Percentiles rank a stretch among this genome's conserved stretches.
Evolutionary conservation across 768 basidiomycete genomes (phyloP).

Genomic region (Suillus plorans): DNA sequence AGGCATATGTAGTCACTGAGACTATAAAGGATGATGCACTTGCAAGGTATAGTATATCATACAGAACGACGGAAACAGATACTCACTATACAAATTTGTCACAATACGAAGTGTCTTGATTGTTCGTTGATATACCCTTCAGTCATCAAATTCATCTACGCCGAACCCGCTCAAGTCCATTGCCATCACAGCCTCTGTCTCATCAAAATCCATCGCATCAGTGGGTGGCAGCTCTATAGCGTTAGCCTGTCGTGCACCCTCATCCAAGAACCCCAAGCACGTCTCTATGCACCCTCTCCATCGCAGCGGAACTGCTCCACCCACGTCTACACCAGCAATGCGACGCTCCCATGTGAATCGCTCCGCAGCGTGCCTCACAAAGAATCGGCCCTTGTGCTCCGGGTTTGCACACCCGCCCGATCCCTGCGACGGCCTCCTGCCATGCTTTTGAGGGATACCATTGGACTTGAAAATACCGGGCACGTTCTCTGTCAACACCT

Average conservation of each 20-base stretch:
- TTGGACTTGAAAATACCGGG: slow-evolving; percentile 23
- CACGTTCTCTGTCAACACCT: slow-evolving; percentile 26
- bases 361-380: slow-evolving; percentile 59
- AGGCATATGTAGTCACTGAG: not conserved
- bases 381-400: slow-evolving; percentile 34
- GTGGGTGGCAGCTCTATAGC: not conserved
- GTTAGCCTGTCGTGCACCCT: not conserved
- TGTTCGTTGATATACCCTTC: not conserved
- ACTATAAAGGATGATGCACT: not conserved
- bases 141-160: slow-evolving; percentile 30
- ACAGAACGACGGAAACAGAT: not conserved
- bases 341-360: slow-evolving; percentile 62
- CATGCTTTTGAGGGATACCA: slow-evolving; percentile 15
- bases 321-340: slow-evolving; percentile 52
- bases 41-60: not conserved
- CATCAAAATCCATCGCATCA: slow-evolving; percentile 14
- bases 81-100: not conserved
- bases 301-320: slow-evolving; percentile 53
- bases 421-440: slow-evolving; percentile 22
- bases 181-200: slow-evolving; percentile 17
- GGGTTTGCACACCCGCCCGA: slow-evolving; percentile 51
- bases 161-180: slow-evolving; percentile 23
- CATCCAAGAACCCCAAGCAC: slow-evolving; percentile 61
- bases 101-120: not conserved
- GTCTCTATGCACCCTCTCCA: slow-evolving; percentile 71